Evolutionary conservation across 306 rosid species (phyloP).

Genomic region (Aeschynomene evenia): DNA sequence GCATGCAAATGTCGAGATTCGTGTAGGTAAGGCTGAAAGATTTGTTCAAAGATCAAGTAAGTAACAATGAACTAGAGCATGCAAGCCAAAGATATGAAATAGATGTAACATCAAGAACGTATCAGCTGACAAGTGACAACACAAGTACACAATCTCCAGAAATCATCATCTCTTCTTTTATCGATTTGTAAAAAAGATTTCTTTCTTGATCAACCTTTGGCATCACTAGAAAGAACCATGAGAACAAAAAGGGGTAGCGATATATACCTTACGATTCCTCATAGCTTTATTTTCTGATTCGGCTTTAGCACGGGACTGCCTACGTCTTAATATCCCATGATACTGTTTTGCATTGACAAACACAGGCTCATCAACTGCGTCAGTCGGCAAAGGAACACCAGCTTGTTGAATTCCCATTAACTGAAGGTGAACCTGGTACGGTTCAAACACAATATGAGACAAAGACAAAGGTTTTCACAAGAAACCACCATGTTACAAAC

Average conservation of each 20-base stretch:
- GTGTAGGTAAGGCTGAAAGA: conserved; percentile 88
- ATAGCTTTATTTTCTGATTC: conserved; percentile 84
- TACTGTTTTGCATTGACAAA: conserved; percentile 95
- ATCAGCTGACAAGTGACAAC: conserved; percentile 19
- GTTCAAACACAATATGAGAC: conserved; percentile 9
- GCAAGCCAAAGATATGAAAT: conserved; percentile 20
- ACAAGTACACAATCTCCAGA: conserved; percentile 54
- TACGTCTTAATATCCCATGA: conserved; percentile 88
- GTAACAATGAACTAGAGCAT: conserved; percentile 12
- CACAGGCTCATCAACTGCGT: conserved; percentile 92
- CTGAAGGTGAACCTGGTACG: conserved; percentile 80
- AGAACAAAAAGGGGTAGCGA: neutral
- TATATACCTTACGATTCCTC: conserved; percentile 75
- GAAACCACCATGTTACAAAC: neutral
- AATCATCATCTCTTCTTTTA: conserved; percentile 1
- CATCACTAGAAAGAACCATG: conserved; percentile 12
- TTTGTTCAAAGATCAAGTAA: conserved; percentile 17
- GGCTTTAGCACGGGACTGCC: conserved; percentile 96
- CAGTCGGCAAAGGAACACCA: conserved; percentile 88
- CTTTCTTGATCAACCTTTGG: neutral
- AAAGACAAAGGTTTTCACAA: conserved; percentile 5
- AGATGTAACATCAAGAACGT: conserved; percentile 15
- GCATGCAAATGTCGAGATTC: conserved; percentile 95
- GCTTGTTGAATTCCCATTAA: conserved; percentile 96
- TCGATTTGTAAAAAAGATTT: neutral